Evolutionary conservation across 148 eudicot genomes (phyloP).

Genomic region (Cornus florida): DNA sequence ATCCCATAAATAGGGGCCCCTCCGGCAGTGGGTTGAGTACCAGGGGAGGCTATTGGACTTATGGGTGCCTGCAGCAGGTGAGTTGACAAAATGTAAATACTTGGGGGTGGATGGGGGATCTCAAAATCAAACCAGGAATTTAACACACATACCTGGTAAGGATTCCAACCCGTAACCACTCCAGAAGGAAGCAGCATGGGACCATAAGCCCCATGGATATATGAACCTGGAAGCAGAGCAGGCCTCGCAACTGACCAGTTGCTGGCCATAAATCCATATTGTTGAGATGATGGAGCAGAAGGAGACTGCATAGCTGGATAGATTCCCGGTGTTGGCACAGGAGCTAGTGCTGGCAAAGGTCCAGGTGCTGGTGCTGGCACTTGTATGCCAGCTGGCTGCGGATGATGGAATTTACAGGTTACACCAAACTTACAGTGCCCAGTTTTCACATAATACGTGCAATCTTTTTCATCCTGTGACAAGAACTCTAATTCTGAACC

Average conservation of each 20-base stretch:
- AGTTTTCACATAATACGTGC: slow-evolving; percentile 80
- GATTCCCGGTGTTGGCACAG: slow-evolving; percentile 37
- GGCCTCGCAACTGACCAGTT: slow-evolving; percentile 81
- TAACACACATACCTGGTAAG: slow-evolving; percentile 63
- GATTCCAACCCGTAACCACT: slow-evolving; percentile 81
- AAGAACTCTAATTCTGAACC: slow-evolving; percentile 1
- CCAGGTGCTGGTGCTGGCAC: slow-evolving; percentile 43
- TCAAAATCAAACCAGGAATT: background rate
- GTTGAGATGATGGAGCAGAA: slow-evolving; percentile 61
- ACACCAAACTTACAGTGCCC: slow-evolving; percentile 93
- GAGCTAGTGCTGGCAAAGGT: slow-evolving; percentile 34
- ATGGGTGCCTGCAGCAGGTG: slow-evolving; percentile 47
- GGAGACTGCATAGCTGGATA: slow-evolving; percentile 54
- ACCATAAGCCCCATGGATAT: slow-evolving; percentile 75
- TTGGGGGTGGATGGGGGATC: background rate
- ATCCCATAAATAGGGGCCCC: slow-evolving; percentile 51
- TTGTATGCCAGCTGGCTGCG: slow-evolving; percentile 60
- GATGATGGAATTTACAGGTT: slow-evolving; percentile 96
- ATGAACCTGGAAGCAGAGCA: slow-evolving; percentile 66
- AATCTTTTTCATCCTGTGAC: slow-evolving; percentile 92
- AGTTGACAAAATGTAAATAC: background rate
- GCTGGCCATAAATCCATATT: slow-evolving; percentile 57
- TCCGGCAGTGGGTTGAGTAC: slow-evolving; percentile 50
- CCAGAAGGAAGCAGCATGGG: slow-evolving; percentile 69
- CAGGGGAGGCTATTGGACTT: slow-evolving; percentile 51